Evolutionary conservation across 2,329 filamentous ascomycete species (phyloP), one percentile per base, ranked within the genome.

Genomic region (Paecilomyces variotii): DNA sequence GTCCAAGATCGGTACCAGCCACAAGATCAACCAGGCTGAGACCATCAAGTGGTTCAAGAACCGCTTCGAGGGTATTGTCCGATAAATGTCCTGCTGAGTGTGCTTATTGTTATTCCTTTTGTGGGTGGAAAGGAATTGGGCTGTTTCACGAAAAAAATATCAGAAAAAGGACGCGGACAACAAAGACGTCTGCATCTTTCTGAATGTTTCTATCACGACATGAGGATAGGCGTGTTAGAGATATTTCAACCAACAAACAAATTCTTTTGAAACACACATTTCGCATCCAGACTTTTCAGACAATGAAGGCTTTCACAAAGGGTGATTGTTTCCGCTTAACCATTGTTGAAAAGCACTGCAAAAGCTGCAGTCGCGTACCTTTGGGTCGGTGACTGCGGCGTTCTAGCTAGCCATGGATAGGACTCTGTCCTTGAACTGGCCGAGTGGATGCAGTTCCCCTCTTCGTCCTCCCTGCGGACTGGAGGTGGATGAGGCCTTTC

Each of bases 31-130:
- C 87, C 89, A 91, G 76, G 81, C 86, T 67, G 94, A 99, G 87
- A 97, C 92, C 75, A 82, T 97, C 83, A 96, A 92, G 85, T 99
- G 94, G 94, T 99, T 89, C 85, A 90, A 90, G 85, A 87, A 84
- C 79, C 87, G 91, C 81, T 97, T 96, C 87, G 91, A 97, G 79
- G 94, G 93, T 78, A 97, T 97, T 78, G 91, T 99, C 83, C 88
- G 94, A 84, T 97, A 96, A 90, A 87, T 74, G 75, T 57, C 61
- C 55, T 53, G 39, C 39, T 45, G 39, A 45, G 55, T 60, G 54
- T 61, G 54, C 57, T 58, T 54, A 56, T 60, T 54, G 57, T 54
- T 60, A 45, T 53, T 60, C 27, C 35, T 55, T 56, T 64, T 64
- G 56, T 60, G 62, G 63, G 61, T 63, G 63, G 60, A 65, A 61